phyloP scores from a whole-genome alignment of 2,329 filamentous ascomycete species.

The Hymenoscyphus scutula region DNA sequence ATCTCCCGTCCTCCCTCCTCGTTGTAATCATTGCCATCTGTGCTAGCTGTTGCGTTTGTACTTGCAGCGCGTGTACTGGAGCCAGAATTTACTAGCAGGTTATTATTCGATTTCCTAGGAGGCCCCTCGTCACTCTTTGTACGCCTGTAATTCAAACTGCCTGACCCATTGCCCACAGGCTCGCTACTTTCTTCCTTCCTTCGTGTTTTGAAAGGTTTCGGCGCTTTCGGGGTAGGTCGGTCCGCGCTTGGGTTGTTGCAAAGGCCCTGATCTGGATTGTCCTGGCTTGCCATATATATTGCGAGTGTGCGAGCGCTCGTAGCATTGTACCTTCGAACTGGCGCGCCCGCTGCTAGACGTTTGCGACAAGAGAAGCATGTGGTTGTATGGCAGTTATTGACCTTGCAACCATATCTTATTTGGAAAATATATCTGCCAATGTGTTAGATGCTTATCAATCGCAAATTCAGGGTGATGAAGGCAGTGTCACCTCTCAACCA shows the following conservation, averaged over 20 bases:
- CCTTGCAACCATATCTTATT: constrained; percentile 77
- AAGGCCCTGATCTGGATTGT: constrained; percentile 68
- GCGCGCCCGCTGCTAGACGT: constrained; percentile 62
- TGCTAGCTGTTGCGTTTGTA: neutral
- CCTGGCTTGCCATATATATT: constrained; percentile 75
- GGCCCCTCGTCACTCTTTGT: neutral
- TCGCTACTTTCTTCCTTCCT: neutral
- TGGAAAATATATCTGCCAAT: constrained; percentile 70
- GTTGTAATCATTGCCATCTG: neutral
- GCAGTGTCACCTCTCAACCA: constrained; percentile 62
- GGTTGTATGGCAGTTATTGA: constrained; percentile 64
- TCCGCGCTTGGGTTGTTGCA: constrained; percentile 47
- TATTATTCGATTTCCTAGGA: neutral
- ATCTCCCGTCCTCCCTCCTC: neutral
- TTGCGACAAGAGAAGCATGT: constrained; percentile 80
- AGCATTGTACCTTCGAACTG: constrained; percentile 74
- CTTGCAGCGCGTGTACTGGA: neutral
- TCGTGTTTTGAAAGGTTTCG: constrained; percentile 11
- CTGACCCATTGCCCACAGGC: neutral
- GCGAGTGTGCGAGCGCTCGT: constrained; percentile 81
- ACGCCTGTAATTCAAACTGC: neutral
- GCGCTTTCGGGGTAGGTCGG: constrained; percentile 12
- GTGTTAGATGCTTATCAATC: constrained; percentile 12
- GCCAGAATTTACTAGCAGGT: neutral
- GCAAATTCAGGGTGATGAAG: neutral